Evolutionary conservation across 2,329 filamentous ascomycete genomes (phyloP).

Genomic region (Aspergillus awamori): DNA sequence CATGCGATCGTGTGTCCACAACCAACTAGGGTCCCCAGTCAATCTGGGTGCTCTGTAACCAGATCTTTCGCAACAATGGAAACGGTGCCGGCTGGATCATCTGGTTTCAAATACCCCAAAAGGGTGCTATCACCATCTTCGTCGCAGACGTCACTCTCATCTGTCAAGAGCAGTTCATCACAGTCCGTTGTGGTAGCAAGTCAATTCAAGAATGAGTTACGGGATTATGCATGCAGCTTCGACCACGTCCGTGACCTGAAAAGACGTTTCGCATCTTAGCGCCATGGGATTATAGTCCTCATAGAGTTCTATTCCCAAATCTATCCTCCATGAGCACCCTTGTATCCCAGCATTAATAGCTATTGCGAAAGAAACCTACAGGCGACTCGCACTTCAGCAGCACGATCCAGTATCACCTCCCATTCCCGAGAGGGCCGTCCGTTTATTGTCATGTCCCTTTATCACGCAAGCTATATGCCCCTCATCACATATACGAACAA

Average conservation of each 20-base stretch:
- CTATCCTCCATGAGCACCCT: background rate
- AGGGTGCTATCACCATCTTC: conserved; percentile 61
- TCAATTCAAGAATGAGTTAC: conserved; percentile 76
- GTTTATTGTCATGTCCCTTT: background rate
- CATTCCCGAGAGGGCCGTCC: background rate
- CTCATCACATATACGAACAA: background rate
- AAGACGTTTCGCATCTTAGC: conserved; percentile 40
- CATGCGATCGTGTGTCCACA: conserved; percentile 1
- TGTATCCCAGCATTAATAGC: background rate
- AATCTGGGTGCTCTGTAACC: conserved; percentile 20
- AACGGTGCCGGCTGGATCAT: conserved; percentile 22
- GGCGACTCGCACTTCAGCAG: background rate
- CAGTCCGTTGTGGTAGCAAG: conserved; percentile 64
- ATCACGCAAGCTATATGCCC: background rate
- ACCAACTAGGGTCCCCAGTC: conserved; percentile 44
- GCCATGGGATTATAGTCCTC: background rate
- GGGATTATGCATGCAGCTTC: conserved; percentile 84
- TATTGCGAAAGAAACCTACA: background rate
- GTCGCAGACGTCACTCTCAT: conserved; percentile 82
- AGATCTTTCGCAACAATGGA: conserved; percentile 19
- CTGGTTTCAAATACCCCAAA: conserved; percentile 16
- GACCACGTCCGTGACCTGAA: conserved; percentile 70
- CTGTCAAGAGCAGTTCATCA: conserved; percentile 67
- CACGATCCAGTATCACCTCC: background rate
- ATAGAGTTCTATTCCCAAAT: background rate